Conservation (phyloP, 129 eudicot genomes). For the Kitagawia praeruptora region DNA sequence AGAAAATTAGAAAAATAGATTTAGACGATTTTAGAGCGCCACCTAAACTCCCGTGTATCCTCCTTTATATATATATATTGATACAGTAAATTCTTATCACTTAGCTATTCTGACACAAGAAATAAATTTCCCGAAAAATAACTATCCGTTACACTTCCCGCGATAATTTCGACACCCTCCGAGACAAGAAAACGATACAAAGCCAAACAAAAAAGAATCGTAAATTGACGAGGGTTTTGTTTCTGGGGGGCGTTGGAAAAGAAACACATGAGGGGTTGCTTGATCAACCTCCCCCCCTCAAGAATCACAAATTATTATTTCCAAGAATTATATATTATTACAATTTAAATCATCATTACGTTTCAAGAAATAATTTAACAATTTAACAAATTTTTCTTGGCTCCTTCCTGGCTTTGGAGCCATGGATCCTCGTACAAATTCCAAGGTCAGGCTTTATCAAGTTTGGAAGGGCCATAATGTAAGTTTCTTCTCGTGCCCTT, state of each 20-base stretch:
- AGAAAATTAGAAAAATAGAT: no score
- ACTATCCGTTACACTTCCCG: not conserved
- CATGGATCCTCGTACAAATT: slow-evolving; percentile 25
- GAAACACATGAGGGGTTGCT: not conserved
- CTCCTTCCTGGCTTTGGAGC: slow-evolving; percentile 15
- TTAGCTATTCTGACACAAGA: no score
- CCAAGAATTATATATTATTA: no score
- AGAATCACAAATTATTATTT: not conserved
- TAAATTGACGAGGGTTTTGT: not conserved
- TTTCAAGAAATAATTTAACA: not conserved
- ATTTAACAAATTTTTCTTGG: no score
- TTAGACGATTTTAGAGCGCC: no score
- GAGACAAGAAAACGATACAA: not conserved
- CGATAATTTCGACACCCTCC: not conserved
- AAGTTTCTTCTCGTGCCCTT: slow-evolving; percentile 13
- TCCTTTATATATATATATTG: no score
- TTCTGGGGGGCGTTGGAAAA: not conserved
- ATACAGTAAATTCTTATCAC: no score
- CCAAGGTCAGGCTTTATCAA: slow-evolving; percentile 54
- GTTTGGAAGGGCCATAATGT: slow-evolving; percentile 92
- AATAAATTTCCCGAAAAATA: no score
- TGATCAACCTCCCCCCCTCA: not conserved
- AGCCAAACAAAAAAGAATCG: not conserved
- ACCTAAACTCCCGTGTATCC: no score
- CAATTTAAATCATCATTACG: not conserved